Evolutionary conservation across 345 rosid genomes (phyloP).

Genomic region (Pseudoturritis turrita): DNA sequence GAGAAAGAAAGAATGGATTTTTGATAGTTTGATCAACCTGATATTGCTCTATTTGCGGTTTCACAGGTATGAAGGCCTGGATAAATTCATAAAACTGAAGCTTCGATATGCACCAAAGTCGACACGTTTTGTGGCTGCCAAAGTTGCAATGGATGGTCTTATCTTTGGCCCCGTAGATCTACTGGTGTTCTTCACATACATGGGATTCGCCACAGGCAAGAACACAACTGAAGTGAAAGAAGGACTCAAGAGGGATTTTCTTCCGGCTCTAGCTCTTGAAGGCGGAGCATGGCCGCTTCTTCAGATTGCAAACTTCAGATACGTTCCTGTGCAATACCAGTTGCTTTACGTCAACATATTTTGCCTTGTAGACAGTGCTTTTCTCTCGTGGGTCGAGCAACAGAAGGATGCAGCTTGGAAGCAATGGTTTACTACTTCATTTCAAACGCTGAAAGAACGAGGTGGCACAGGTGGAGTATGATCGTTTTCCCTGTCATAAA

Average conservation of each 20-base stretch:
- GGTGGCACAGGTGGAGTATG: conserved; percentile 47
- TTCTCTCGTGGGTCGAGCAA: conserved; percentile 86
- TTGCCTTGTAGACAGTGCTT: conserved; percentile 86
- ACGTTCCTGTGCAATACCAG: conserved; percentile 80
- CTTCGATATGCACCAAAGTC: conserved; percentile 67
- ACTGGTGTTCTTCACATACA: conserved; percentile 76
- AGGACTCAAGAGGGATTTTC: conserved; percentile 85
- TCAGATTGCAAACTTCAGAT: conserved; percentile 82
- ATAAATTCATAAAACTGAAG: conserved; percentile 59
- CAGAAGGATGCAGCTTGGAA: conserved; percentile 98
- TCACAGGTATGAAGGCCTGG: conserved; percentile 79
- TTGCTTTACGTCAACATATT: conserved; percentile 82
- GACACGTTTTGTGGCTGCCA: conserved; percentile 60
- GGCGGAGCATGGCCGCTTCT: conserved; percentile 85
- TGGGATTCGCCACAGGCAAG: conserved; percentile 82
- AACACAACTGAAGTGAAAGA: conserved; percentile 63
- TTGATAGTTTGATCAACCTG: background rate
- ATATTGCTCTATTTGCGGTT: background rate
- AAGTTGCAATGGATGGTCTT: conserved; percentile 87
- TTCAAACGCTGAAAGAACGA: conserved; percentile 47
- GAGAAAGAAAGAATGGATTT: background rate
- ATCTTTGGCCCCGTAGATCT: conserved; percentile 87
- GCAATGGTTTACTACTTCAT: conserved; percentile 59
- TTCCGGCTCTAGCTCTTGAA: conserved; percentile 82
- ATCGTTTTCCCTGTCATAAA: conserved; percentile 11